Evolutionary conservation across 371 early-diverging fungal genomes (phyloP).

Genomic region (Gilbertella persicaria): DNA sequence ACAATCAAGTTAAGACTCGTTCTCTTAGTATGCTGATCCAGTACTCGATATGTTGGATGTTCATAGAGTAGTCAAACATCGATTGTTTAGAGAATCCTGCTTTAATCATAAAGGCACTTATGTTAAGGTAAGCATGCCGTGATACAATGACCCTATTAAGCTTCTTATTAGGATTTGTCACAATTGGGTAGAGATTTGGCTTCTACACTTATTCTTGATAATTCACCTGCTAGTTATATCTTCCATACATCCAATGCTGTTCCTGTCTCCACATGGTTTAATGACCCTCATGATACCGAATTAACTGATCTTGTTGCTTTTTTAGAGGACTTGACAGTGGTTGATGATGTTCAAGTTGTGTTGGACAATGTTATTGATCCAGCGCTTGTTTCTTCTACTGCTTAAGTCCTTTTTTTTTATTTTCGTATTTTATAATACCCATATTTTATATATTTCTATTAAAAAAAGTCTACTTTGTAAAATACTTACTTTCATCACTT

Average conservation of each 20-base stretch:
- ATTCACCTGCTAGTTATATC: constrained; percentile 92
- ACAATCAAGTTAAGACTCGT: background rate
- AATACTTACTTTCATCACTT: too few species aligned
- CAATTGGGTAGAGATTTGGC: constrained; percentile 86
- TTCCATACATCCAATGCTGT: constrained; percentile 96
- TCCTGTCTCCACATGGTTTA: constrained; percentile 96
- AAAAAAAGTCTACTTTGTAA: too few species aligned
- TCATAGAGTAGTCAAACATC: constrained; percentile 81
- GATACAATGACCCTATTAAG: background rate
- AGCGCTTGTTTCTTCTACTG: background rate
- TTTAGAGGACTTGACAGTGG: constrained; percentile 44
- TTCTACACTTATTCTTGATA: constrained; percentile 83
- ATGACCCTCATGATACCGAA: constrained; percentile 94
- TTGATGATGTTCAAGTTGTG: background rate
- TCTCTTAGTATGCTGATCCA: constrained; percentile 91
- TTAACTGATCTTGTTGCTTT: constrained; percentile 91
- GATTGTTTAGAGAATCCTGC: constrained; percentile 96
- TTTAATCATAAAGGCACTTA: constrained; percentile 93
- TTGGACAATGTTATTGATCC: background rate
- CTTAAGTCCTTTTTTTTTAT: background rate
- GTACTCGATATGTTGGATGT: constrained; percentile 92
- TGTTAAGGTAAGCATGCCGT: constrained; percentile 74
- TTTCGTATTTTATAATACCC: too few species aligned
- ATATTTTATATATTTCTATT: too few species aligned
- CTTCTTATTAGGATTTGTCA: constrained; percentile 64